Percentiles rank a stretch among this genome's conserved stretches.
phyloP scores from a whole-genome alignment of 2,329 filamentous ascomycete genomes.

The Stagonosporopsis chrysanthemi region DNA sequence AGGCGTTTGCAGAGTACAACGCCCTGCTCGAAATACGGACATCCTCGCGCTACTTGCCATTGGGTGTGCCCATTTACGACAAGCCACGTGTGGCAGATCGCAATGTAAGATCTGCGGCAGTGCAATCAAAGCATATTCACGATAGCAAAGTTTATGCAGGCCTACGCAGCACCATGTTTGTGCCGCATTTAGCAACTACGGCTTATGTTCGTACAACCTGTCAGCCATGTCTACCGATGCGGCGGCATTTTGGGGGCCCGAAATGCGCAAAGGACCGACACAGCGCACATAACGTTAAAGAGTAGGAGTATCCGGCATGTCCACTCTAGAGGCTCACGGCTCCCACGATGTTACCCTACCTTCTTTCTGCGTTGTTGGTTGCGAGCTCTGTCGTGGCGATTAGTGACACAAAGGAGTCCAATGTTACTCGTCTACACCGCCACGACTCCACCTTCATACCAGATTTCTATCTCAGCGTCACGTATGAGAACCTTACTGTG shows the following conservation, averaged over 20 bases:
- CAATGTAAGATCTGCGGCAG: not conserved
- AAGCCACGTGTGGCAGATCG: not conserved
- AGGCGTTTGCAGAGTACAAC: not conserved
- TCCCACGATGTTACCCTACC: not conserved
- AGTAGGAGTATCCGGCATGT: not conserved
- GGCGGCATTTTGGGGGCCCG: not conserved
- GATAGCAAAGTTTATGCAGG: not conserved
- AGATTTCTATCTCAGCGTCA: constrained; percentile 58
- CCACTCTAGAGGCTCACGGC: not conserved
- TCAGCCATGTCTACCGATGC: constrained; percentile 2
- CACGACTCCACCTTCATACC: constrained; percentile 47
- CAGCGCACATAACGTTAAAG: constrained; percentile 1
- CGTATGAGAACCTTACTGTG: constrained; percentile 52
- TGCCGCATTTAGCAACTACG: not conserved
- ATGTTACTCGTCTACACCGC: constrained; percentile 1
- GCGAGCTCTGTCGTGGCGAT: not conserved
- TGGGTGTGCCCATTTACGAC: not conserved
- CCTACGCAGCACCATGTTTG: not conserved
- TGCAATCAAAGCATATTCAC: not conserved
- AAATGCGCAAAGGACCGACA: constrained; percentile 7
- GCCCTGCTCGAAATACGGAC: not conserved
- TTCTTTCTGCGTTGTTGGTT: not conserved
- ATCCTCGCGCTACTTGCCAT: not conserved
- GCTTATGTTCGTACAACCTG: constrained; percentile 4
- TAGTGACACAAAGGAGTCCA: not conserved